Evolutionary conservation across 495 filamentous ascomycete species (phyloP).

Genomic region (Penicillium soppii): DNA sequence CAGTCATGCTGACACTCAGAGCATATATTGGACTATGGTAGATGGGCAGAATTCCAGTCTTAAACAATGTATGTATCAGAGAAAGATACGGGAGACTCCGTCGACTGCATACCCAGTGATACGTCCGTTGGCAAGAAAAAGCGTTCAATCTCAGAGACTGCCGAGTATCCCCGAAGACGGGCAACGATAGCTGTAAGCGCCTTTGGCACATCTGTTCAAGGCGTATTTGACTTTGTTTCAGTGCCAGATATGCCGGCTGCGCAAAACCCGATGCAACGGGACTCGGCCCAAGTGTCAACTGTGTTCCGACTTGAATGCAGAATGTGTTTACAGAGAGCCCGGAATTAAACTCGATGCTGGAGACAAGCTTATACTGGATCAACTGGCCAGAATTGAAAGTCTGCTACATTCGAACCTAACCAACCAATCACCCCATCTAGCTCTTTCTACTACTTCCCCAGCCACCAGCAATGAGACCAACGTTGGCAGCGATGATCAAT

Average conservation of each 20-base stretch:
- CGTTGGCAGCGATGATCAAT: constrained; percentile 62
- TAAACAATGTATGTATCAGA: neutral
- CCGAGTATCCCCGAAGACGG: constrained; percentile 67
- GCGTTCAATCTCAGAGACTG: constrained; percentile 62
- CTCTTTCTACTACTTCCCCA: constrained; percentile 57
- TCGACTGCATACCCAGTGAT: constrained; percentile 1
- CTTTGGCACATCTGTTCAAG: neutral
- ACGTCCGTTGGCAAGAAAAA: constrained; percentile 42
- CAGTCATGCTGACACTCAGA: neutral
- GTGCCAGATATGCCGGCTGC: constrained; percentile 82
- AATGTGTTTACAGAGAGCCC: constrained; percentile 81
- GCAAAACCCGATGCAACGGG: constrained; percentile 84
- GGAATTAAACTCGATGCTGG: constrained; percentile 86
- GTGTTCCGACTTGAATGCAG: constrained; percentile 76
- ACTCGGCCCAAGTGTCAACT: constrained; percentile 79
- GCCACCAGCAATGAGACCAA: constrained; percentile 69
- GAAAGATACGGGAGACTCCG: neutral
- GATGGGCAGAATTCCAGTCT: neutral
- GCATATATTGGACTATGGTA: neutral
- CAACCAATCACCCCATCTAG: constrained; percentile 42
- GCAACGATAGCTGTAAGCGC: constrained; percentile 69
- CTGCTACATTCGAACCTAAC: constrained; percentile 66
- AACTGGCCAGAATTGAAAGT: constrained; percentile 71
- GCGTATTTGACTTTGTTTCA: constrained; percentile 25
- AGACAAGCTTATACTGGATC: constrained; percentile 80